Percentiles rank a stretch among this genome's conserved stretches.
These are phyloP conservation scores for Pythium dissimile DNA, from an alignment of 352 stramenopile species.

Conservation along the genomic window DNA sequence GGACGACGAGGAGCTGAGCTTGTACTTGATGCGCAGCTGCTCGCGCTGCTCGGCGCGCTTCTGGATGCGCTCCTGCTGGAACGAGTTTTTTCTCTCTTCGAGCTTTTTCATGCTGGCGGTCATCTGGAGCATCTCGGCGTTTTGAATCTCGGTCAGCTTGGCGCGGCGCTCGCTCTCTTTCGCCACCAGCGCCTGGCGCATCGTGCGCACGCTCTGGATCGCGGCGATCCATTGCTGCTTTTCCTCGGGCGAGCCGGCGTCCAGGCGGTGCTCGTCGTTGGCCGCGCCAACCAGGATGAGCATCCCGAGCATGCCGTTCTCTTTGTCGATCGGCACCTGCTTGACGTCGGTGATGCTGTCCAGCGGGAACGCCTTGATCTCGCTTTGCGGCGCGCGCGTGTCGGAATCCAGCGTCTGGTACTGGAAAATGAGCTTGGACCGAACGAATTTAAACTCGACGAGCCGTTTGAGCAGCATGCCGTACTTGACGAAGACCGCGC, in stretches of 20 bases:
- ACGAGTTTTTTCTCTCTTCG: conserved; percentile 57
- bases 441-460: conserved; percentile 55
- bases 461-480: conserved; percentile 53
- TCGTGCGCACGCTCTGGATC: conserved; percentile 41
- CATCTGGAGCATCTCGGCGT: conserved; percentile 53
- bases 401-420: conserved; percentile 66
- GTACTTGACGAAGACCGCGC: conserved; percentile 70
- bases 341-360: conserved; percentile 57
- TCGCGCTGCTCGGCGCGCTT: conserved; percentile 59
- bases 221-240: conserved; percentile 58
- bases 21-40: conserved; percentile 68
- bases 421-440: conserved; percentile 61
- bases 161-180: conserved; percentile 50
- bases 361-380: conserved; percentile 64
- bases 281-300: conserved; percentile 38
- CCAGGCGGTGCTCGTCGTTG: conserved; percentile 53
- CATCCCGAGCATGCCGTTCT: conserved; percentile 51
- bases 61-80: conserved; percentile 62
- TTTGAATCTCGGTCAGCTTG: conserved; percentile 54
- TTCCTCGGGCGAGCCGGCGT: conserved; percentile 41
- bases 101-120: conserved; percentile 46
- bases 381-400: conserved; percentile 34
- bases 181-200: conserved; percentile 40
- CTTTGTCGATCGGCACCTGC: conserved; percentile 38
- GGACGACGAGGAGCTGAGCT: conserved; percentile 25